A percentile compares a stretch with the other conserved stretches of the same genome.
Conservation (phyloP, 345 rosid genomes). For the Clausena lansium region DNA sequence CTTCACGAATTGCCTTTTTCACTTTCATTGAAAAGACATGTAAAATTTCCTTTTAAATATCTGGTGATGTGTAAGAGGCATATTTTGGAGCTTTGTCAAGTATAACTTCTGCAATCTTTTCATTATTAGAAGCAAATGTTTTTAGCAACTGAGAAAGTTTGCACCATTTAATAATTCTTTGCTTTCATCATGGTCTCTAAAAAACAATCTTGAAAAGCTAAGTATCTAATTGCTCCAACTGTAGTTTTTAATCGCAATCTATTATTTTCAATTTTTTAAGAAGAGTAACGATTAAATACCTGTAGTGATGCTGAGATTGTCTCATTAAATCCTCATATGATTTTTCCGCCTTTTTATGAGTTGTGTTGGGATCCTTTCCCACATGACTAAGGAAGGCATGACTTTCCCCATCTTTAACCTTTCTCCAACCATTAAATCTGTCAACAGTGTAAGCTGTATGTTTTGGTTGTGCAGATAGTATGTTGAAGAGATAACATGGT, state of each 20-base stretch:
- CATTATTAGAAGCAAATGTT: neutral
- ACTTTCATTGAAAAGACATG: neutral
- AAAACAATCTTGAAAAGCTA: slow-evolving; percentile 3
- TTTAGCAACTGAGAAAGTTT: neutral
- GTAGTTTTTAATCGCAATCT: neutral
- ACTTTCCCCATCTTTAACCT: neutral
- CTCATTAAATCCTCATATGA: neutral
- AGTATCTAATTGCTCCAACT: neutral
- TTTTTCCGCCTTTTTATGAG: neutral
- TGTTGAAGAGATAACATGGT: neutral
- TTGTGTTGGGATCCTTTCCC: neutral
- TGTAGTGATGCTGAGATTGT: neutral
- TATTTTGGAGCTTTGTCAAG: too few relatives aligned
- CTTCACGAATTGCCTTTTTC: neutral
- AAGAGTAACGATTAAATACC: neutral
- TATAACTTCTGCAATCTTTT: neutral
- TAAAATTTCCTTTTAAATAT: neutral
- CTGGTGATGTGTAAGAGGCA: neutral
- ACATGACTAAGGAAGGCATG: too few relatives aligned
- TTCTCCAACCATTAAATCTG: neutral
- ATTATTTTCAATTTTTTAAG: neutral
- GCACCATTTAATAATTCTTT: neutral
- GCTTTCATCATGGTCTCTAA: neutral
- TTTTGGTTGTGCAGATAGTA: too few relatives aligned
- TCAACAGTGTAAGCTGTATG: neutral